Percentiles rank a stretch among this genome's conserved stretches.
These are phyloP conservation scores for Talaromyces funiculosus DNA, from an alignment of 2,329 filamentous ascomycete genomes.

Conservation along the genomic window DNA sequence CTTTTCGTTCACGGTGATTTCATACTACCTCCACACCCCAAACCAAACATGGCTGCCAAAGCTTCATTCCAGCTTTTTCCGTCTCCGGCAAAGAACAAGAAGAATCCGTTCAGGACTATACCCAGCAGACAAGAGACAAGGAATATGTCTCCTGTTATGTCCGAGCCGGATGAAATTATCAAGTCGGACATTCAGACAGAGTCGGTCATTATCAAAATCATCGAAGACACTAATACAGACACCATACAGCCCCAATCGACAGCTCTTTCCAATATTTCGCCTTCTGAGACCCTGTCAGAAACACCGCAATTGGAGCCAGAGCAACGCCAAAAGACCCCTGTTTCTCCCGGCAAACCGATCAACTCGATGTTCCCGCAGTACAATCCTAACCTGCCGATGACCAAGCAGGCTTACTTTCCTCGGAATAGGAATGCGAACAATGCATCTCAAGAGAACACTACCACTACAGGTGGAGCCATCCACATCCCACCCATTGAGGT, in stretches of 20 bases:
- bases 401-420: conserved; percentile 34
- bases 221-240: conserved; percentile 22
- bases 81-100: conserved; percentile 28
- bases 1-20: not conserved
- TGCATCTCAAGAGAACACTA: conserved; percentile 13
- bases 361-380: conserved; percentile 44
- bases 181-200: conserved; percentile 27
- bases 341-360: conserved; percentile 34
- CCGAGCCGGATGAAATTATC: conserved; percentile 27
- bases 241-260: conserved; percentile 3
- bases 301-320: not conserved
- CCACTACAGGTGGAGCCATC: conserved; percentile 22
- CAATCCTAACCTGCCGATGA: conserved; percentile 33
- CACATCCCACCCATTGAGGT: conserved; percentile 25
- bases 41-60: conserved; percentile 19
- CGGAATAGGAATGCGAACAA: conserved; percentile 18
- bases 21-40: not conserved
- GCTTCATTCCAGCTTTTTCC: conserved; percentile 40
- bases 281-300: not conserved
- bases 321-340: conserved; percentile 15
- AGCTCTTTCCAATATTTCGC: not conserved
- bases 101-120: conserved; percentile 31
- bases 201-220: conserved; percentile 34
- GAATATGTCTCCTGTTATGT: conserved; percentile 19
- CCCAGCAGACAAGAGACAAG: conserved; percentile 21